Evolutionary conservation across 176 grass and related monocot genomes (phyloP).

Genomic region (Triticum dicoccoides): DNA sequence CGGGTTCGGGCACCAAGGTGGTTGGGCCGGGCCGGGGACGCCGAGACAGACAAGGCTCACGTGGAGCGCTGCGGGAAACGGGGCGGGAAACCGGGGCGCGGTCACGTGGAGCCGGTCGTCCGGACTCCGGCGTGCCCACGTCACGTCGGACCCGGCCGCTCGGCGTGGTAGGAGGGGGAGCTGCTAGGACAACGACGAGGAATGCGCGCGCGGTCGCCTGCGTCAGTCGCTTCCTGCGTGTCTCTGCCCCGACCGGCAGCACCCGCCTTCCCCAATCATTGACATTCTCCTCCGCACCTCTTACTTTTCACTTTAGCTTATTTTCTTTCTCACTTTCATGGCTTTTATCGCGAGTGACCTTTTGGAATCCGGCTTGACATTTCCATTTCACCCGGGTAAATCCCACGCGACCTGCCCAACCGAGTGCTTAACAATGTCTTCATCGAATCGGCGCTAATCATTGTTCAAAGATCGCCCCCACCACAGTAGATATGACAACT

Average conservation of each 20-base stretch:
- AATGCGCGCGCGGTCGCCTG: not conserved
- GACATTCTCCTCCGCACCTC: constrained; percentile 1
- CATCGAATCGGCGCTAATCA: not conserved
- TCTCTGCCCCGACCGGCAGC: constrained; percentile 21
- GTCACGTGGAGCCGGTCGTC: constrained; percentile 24
- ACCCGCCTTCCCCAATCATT: constrained; percentile 48
- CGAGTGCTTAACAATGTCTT: not conserved
- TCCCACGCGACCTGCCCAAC: not conserved
- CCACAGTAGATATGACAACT: not conserved
- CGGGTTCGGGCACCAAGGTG: not conserved
- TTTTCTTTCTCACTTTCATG: not conserved
- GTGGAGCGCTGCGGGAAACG: constrained; percentile 19
- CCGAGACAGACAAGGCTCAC: not conserved
- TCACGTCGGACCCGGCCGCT: not conserved
- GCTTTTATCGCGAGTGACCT: not conserved
- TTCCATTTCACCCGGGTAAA: not conserved
- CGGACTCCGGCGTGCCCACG: not conserved
- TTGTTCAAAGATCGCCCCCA: not conserved
- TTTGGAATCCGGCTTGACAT: not conserved
- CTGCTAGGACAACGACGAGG: not conserved
- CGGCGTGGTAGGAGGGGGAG: no score
- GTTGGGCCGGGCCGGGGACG: not conserved
- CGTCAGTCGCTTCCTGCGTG: not conserved
- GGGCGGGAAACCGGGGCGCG: constrained; percentile 15
- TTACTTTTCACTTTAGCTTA: not conserved